Conservation (phyloP, 345 rosid species). For the Adansonia digitata region DNA sequence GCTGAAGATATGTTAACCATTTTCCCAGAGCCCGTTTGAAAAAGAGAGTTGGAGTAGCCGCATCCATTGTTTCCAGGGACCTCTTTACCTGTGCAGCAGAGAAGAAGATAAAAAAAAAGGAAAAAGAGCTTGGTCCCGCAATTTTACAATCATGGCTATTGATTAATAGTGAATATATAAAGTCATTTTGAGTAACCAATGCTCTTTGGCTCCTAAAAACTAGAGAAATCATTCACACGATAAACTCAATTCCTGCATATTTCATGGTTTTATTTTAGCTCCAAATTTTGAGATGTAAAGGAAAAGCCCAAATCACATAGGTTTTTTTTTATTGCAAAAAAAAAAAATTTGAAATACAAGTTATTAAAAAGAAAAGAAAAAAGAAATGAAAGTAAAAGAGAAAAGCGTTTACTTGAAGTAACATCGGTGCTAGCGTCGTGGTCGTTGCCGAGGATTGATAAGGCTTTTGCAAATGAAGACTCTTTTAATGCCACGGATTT, state of each 20-base stretch:
- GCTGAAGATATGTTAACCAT: conserved; percentile 57
- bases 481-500: conserved; percentile 50
- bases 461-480: conserved; percentile 62
- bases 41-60: conserved; percentile 40
- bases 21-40: conserved; percentile 80
- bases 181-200: not conserved
- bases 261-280: not conserved
- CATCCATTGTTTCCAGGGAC: conserved; percentile 18
- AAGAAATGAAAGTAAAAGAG: not conserved
- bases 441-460: conserved; percentile 41
- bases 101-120: not conserved
- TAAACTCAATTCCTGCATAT: not conserved
- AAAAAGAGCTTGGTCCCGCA: not conserved
- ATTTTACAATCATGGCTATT: not conserved
- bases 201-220: not conserved
- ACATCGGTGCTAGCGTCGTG: conserved; percentile 13
- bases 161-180: not conserved
- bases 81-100: conserved; percentile 32
- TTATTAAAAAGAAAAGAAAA: not conserved
- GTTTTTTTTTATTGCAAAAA: not conserved
- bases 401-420: conserved; percentile 31
- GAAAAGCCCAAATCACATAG: not conserved
- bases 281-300: not conserved
- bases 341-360: not conserved
- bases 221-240: not conserved